Evolutionary conservation across 345 rosid genomes (phyloP).

Genomic region (Streptanthus diversifolius): DNA sequence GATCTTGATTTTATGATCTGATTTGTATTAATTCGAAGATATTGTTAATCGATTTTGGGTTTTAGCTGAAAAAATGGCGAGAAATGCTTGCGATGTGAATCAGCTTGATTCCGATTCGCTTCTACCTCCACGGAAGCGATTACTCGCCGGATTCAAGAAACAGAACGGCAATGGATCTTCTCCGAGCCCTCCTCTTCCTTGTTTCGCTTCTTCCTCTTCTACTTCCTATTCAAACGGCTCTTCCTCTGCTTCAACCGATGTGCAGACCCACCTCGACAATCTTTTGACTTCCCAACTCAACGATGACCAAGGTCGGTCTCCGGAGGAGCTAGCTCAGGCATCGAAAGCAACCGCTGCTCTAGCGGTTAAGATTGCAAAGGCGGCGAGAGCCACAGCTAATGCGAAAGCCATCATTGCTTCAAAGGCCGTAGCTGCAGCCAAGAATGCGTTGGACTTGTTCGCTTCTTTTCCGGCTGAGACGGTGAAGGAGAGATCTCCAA

Average conservation of each 20-base stretch:
- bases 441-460: conserved; percentile 66
- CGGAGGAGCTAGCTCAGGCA: conserved; percentile 60
- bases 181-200: conserved; percentile 33
- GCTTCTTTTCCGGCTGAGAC: conserved; percentile 45
- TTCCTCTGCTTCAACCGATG: conserved; percentile 45
- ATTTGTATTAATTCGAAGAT: background rate
- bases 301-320: conserved; percentile 43
- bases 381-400: conserved; percentile 72
- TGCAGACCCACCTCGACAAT: conserved; percentile 48
- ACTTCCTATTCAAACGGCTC: conserved; percentile 26
- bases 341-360: conserved; percentile 57
- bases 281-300: conserved; percentile 44
- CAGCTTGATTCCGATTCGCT: conserved; percentile 76
- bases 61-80: conserved; percentile 47
- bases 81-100: conserved; percentile 62
- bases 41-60: conserved; percentile 1
- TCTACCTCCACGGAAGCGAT: conserved; percentile 89
- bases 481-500: conserved; percentile 22
- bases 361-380: conserved; percentile 57
- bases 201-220: conserved; percentile 39
- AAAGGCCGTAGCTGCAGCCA: conserved; percentile 73
- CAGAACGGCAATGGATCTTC: conserved; percentile 52
- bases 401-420: conserved; percentile 79
- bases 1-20: conserved; percentile 14
- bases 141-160: conserved; percentile 91